phyloP scores from a whole-genome alignment of 2,329 filamentous ascomycete genomes.

The Microcyclosporella mali region DNA sequence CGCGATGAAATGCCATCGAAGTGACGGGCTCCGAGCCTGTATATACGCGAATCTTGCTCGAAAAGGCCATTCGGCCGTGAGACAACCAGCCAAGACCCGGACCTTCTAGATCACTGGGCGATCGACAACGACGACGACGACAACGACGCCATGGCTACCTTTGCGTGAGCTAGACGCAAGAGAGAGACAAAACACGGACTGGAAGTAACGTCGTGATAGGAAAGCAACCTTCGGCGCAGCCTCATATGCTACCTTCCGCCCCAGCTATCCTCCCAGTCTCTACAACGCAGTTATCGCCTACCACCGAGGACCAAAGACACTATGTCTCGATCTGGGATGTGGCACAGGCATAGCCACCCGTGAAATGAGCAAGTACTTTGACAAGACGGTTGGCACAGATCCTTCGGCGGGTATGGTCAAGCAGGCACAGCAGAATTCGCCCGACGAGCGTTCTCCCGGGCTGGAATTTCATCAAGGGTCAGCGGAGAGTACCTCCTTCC shows the following conservation, averaged over 20 bases:
- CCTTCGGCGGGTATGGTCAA: constrained; percentile 52
- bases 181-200: not conserved
- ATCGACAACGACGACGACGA: too few species aligned
- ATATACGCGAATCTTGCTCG: too few species aligned
- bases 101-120: too few species aligned
- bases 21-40: too few species aligned
- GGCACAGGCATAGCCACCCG: constrained; percentile 56
- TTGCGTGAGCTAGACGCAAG: constrained; percentile 10
- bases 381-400: constrained; percentile 49
- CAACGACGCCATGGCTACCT: constrained; percentile 11
- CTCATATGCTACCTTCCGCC: constrained; percentile 56
- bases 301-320: constrained; percentile 40
- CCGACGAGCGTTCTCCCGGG: constrained; percentile 31
- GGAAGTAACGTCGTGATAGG: constrained; percentile 30
- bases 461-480: constrained; percentile 46
- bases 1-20: too few species aligned
- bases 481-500: constrained; percentile 48
- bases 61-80: too few species aligned
- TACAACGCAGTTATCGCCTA: constrained; percentile 51
- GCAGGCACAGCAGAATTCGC: constrained; percentile 27
- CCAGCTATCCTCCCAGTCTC: constrained; percentile 51
- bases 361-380: constrained; percentile 49
- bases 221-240: constrained; percentile 52
- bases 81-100: too few species aligned
- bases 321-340: constrained; percentile 55